phyloP scores from a whole-genome alignment of 2,329 filamentous ascomycete genomes.

The Tolypocladium endophyticum region DNA sequence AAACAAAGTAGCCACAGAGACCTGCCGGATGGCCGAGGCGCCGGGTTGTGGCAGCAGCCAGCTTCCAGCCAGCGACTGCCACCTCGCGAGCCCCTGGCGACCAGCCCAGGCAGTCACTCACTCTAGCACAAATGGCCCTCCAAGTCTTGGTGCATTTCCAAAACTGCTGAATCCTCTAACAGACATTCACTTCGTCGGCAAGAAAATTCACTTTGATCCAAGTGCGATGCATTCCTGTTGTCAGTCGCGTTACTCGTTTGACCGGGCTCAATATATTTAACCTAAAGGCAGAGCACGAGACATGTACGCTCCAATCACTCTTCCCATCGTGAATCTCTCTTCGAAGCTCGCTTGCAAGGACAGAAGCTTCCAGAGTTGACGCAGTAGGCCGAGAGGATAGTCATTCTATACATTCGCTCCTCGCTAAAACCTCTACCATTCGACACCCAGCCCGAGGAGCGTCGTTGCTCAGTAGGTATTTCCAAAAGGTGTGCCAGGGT shows the following conservation, averaged over 20 bases:
- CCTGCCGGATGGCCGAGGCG: background rate
- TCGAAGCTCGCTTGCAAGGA: too few relatives aligned
- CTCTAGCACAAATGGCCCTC: background rate
- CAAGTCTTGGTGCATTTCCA: background rate
- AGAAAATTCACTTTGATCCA: too few relatives aligned
- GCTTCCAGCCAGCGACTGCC: background rate
- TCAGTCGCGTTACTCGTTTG: too few relatives aligned
- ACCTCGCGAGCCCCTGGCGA: background rate
- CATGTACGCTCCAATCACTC: too few relatives aligned
- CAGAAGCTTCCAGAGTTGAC: too few relatives aligned
- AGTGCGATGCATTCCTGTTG: too few relatives aligned
- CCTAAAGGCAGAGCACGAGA: too few relatives aligned
- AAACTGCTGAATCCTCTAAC: background rate
- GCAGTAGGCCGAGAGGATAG: too few relatives aligned
- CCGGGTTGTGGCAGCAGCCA: background rate
- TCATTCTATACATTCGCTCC: background rate
- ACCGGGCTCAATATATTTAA: too few relatives aligned
- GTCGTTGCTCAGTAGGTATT: slow-evolving; percentile 18
- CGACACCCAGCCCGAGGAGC: background rate
- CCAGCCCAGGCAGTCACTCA: background rate
- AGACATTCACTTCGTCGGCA: too few relatives aligned
- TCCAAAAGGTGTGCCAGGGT: slow-evolving; percentile 12
- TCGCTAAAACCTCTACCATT: background rate
- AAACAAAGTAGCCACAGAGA: background rate
- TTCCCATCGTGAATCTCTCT: too few relatives aligned